These are phyloP conservation scores for Nigrospora oryzae DNA, from an alignment of 2,329 filamentous ascomycete species.

Conservation along the genomic window DNA sequence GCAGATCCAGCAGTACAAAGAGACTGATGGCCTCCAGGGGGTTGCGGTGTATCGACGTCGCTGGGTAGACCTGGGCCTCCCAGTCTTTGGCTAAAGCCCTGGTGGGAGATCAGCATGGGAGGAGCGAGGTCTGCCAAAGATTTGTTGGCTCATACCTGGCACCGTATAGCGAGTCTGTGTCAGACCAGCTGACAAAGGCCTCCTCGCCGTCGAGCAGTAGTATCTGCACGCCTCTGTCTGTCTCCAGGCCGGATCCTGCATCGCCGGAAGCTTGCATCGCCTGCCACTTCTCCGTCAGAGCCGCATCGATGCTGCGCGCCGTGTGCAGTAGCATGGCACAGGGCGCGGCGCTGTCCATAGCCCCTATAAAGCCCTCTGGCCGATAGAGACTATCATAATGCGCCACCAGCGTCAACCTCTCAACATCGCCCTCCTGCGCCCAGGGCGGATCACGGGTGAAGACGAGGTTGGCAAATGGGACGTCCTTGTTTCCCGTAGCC, in stretches of 20 bases:
- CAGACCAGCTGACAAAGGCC: slow-evolving; percentile 75
- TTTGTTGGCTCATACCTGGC: slow-evolving; percentile 47
- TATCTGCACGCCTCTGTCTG: slow-evolving; percentile 79
- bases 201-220: slow-evolving; percentile 90
- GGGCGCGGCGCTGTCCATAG: slow-evolving; percentile 86
- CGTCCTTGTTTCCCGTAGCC: slow-evolving; percentile 55
- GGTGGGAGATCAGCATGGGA: neutral
- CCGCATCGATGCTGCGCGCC: slow-evolving; percentile 70
- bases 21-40: slow-evolving; percentile 73
- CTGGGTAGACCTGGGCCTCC: slow-evolving; percentile 62
- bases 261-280: slow-evolving; percentile 55
- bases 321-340: slow-evolving; percentile 91
- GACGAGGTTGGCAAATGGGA: slow-evolving; percentile 84
- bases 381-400: slow-evolving; percentile 85
- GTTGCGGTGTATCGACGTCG: slow-evolving; percentile 66
- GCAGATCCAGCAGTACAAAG: slow-evolving; percentile 85
- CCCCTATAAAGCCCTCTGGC: slow-evolving; percentile 84
- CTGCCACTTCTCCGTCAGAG: slow-evolving; percentile 75
- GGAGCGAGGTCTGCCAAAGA: neutral
- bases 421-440: slow-evolving; percentile 63
- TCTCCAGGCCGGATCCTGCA: slow-evolving; percentile 50
- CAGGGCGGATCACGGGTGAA: slow-evolving; percentile 84
- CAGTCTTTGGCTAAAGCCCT: slow-evolving; percentile 71
- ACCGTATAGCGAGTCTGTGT: slow-evolving; percentile 80
- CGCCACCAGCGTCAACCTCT: slow-evolving; percentile 76